Conservation (phyloP, 345 rosid species). For the Anacardium occidentale region DNA sequence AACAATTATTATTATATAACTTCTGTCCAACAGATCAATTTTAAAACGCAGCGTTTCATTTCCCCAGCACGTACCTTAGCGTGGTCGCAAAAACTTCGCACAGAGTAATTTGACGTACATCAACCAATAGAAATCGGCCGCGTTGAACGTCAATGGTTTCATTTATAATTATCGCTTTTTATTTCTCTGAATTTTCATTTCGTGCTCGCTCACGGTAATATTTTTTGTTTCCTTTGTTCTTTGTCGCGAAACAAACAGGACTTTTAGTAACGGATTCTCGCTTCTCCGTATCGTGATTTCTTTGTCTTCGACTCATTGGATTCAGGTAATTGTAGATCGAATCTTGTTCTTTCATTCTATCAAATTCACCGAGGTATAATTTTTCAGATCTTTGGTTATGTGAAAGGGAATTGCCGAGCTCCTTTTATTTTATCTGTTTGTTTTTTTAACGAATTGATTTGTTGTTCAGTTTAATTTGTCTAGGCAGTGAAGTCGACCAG, state of each 20-base stretch:
- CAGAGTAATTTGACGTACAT: background rate
- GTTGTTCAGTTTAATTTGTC: background rate
- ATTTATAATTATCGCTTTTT: background rate
- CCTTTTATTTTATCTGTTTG: background rate
- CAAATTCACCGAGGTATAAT: background rate
- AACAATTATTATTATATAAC: no score
- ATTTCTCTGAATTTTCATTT: background rate
- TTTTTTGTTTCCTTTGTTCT: background rate
- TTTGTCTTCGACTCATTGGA: no score
- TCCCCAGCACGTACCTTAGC: background rate
- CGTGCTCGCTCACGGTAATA: background rate
- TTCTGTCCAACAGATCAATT: no score
- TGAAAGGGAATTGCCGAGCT: background rate
- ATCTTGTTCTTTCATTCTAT: background rate
- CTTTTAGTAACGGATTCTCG: background rate
- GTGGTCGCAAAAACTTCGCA: background rate
- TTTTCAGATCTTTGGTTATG: conserved; percentile 2
- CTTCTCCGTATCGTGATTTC: background rate
- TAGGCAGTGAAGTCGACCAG: conserved; percentile 1
- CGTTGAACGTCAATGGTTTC: background rate
- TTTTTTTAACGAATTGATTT: background rate
- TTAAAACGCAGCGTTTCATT: background rate
- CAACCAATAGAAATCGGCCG: background rate
- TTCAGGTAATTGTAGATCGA: background rate
- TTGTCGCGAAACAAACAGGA: conserved; percentile 1